Evolutionary conservation across 176 grass and related monocot species (phyloP).

Genomic region (Carex littledalei): DNA sequence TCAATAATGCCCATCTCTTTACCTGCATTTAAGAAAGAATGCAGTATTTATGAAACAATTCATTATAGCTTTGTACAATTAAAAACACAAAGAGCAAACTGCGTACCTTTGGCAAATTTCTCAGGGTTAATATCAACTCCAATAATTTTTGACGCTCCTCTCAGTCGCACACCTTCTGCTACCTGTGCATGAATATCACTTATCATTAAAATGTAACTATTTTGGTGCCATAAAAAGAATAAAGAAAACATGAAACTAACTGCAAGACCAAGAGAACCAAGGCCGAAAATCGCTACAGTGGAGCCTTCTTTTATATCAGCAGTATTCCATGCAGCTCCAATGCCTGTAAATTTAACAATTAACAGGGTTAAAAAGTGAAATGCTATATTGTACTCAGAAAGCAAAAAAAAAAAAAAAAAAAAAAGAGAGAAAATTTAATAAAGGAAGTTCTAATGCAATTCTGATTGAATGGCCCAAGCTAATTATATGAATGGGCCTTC

Average conservation of each 20-base stretch:
- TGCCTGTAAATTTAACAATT: conserved; percentile 26
- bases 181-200: conserved; percentile 32
- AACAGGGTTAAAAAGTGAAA: background rate
- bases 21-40: conserved; percentile 23
- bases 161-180: conserved; percentile 52
- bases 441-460: background rate
- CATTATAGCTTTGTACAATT: background rate
- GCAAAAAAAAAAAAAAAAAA: background rate
- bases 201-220: background rate
- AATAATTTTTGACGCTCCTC: conserved; percentile 45
- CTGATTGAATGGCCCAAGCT: background rate
- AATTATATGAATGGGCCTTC: background rate
- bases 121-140: conserved; percentile 55
- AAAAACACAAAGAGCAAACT: background rate
- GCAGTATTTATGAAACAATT: background rate
- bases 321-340: conserved; percentile 86
- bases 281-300: conserved; percentile 54
- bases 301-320: conserved; percentile 46
- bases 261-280: conserved; percentile 73
- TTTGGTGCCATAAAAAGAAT: background rate
- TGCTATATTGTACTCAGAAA: background rate
- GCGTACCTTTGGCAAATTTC: conserved; percentile 50
- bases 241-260: conserved; percentile 24
- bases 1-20: conserved; percentile 69
- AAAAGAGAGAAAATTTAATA: background rate